These are phyloP conservation scores for Wallacemonas sp. DNA, from an alignment of 208 protist genomes.

Conservation along the genomic window DNA sequence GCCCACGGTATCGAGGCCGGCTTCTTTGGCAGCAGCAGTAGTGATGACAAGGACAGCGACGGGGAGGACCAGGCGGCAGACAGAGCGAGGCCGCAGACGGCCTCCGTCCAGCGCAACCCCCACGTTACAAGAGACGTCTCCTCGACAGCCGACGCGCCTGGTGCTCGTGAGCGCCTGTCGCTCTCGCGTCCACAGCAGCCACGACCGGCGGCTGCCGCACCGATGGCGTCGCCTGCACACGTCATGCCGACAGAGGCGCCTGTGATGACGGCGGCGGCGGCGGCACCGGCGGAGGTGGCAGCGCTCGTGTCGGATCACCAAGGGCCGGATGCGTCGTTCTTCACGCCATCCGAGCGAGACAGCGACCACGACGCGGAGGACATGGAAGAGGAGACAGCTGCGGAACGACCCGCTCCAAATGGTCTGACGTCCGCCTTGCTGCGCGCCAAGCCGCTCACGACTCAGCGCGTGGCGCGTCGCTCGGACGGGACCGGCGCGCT, in stretches of 20 bases:
- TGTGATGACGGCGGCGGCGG: not conserved
- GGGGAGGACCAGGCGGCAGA: too few species aligned
- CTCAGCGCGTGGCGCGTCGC: not conserved
- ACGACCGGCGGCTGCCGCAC: not conserved
- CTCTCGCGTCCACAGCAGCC: not conserved
- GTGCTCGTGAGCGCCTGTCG: not conserved
- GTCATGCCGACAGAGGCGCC: too few species aligned
- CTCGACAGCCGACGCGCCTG: not conserved
- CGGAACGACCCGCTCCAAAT: not conserved
- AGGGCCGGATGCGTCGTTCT: not conserved
- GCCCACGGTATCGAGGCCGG: conserved; percentile 11
- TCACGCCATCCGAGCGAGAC: not conserved
- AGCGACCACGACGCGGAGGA: not conserved
- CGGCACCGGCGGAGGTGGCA: not conserved
- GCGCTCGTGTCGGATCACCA: not conserved
- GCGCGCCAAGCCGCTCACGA: conserved; percentile 6
- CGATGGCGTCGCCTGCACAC: not conserved
- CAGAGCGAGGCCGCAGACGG: too few species aligned
- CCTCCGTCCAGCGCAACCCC: not conserved
- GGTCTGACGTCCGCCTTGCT: not conserved
- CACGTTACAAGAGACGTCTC: too few species aligned
- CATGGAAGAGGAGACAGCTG: not conserved
- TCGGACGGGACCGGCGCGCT: not conserved
- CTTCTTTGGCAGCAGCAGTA: conserved; percentile 18
- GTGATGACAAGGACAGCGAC: not conserved